These are phyloP conservation scores for Psilocybe sp. DNA, from an alignment of 768 basidiomycete species.

Conservation along the genomic window DNA sequence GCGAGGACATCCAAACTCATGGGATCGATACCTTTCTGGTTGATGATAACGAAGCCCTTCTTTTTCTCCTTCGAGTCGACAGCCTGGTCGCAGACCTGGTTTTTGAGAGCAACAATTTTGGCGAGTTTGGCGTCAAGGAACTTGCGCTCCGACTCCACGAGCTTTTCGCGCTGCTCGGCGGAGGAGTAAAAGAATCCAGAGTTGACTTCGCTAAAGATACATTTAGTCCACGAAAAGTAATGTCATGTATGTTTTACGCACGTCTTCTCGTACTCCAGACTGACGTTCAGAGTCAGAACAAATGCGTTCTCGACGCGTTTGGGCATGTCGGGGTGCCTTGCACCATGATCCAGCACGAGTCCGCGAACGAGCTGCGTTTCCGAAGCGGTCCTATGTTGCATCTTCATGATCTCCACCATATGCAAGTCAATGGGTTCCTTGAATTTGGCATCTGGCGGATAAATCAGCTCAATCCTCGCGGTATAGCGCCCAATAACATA, in stretches of 20 bases:
- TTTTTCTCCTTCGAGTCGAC: conserved; percentile 78
- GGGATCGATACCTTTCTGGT: conserved; percentile 99
- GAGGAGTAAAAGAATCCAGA: conserved; percentile 99
- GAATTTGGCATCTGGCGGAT: conserved; percentile 52
- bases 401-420: conserved; percentile 99
- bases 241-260: conserved; percentile 37
- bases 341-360: conserved; percentile 95
- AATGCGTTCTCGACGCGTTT: conserved; percentile 96
- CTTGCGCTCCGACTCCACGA: conserved; percentile 93
- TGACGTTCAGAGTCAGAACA: conserved; percentile 94
- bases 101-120: conserved; percentile 97
- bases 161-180: conserved; percentile 96
- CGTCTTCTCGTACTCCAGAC: conserved; percentile 99
- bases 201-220: conserved; percentile 83
- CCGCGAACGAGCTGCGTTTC: conserved; percentile 96
- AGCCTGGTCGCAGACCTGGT: conserved; percentile 91
- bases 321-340: conserved; percentile 98
- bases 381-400: conserved; percentile 98
- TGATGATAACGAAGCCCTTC: conserved; percentile 92
- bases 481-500: conserved; percentile 23
- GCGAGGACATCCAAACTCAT: conserved; percentile 93
- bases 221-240: conserved; percentile 13
- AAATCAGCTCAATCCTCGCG: conserved; percentile 9
- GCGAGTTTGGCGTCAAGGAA: conserved; percentile 93
- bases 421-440: conserved; percentile 94